These are phyloP conservation scores for Cubamyces lactineus DNA, from an alignment of 768 basidiomycete species.

Conservation along the genomic window DNA sequence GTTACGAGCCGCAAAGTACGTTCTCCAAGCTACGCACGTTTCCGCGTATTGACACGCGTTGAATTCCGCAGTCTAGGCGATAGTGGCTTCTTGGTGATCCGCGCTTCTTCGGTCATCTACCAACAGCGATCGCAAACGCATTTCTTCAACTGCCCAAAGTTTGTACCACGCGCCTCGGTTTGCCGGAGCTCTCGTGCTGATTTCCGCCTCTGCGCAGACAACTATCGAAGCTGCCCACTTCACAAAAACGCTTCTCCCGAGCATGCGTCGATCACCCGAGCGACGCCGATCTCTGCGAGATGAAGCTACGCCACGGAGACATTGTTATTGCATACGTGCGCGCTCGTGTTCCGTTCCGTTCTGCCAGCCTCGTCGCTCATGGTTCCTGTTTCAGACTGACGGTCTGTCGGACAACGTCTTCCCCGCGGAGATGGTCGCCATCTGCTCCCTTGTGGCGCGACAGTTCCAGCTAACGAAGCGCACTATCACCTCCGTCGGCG, in stretches of 20 bases:
- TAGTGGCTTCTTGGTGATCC: constrained; percentile 74
- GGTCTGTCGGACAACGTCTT: constrained; percentile 64
- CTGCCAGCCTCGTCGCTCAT: background rate
- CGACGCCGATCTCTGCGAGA: constrained; percentile 49
- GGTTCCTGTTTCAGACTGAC: constrained; percentile 47
- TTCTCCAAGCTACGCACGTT: constrained; percentile 12
- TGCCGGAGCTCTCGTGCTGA: background rate
- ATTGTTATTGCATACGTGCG: constrained; percentile 54
- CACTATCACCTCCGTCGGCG: constrained; percentile 11
- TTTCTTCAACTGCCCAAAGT: constrained; percentile 50
- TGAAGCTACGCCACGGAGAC: constrained; percentile 55
- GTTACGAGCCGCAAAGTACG: constrained; percentile 78
- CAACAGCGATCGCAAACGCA: constrained; percentile 45
- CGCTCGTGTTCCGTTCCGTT: background rate
- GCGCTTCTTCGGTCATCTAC: constrained; percentile 66
- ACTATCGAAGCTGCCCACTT: constrained; percentile 39
- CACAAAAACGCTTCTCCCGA: constrained; percentile 27
- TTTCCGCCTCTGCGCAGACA: constrained; percentile 32
- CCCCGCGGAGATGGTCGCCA: constrained; percentile 66
- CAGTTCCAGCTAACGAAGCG: constrained; percentile 25
- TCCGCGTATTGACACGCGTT: constrained; percentile 5
- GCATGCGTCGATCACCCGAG: constrained; percentile 42
- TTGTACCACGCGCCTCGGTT: constrained; percentile 33
- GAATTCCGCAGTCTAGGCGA: constrained; percentile 63
- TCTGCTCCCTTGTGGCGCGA: constrained; percentile 69